These are phyloP conservation scores for Cetradonia linearis DNA, from an alignment of 495 filamentous ascomycete genomes.

Conservation along the genomic window DNA sequence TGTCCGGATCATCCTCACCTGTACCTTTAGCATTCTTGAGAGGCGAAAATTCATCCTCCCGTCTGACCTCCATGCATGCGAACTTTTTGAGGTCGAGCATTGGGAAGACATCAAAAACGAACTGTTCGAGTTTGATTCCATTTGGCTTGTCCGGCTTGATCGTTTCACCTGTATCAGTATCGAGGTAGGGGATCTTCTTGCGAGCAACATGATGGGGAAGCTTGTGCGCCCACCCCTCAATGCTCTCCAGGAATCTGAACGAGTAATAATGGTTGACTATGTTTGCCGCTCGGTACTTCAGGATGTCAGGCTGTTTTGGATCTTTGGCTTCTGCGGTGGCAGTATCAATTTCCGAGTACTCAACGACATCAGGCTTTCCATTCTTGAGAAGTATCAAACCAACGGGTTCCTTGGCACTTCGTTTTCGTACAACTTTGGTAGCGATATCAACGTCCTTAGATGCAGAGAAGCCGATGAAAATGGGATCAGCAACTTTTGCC, in stretches of 20 bases:
- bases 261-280: constrained; percentile 99
- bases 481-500: constrained; percentile 92
- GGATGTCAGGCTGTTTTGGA: constrained; percentile 64
- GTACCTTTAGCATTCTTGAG: constrained; percentile 92
- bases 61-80: constrained; percentile 87
- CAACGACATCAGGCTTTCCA: constrained; percentile 93
- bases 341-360: constrained; percentile 95
- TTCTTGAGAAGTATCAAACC: constrained; percentile 91
- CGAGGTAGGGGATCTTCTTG: constrained; percentile 93
- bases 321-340: constrained; percentile 82
- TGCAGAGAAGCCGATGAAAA: constrained; percentile 89
- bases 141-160: constrained; percentile 91
- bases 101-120: constrained; percentile 98
- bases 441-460: constrained; percentile 88
- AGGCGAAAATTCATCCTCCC: constrained; percentile 97
- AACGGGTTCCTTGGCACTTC: constrained; percentile 91
- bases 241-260: constrained; percentile 81
- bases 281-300: constrained; percentile 96
- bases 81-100: constrained; percentile 78
- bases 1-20: constrained; percentile 88
- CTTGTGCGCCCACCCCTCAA: constrained; percentile 72
- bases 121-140: constrained; percentile 98
- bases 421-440: constrained; percentile 97
- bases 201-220: constrained; percentile 91
- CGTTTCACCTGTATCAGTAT: constrained; percentile 61